Base-by-base conservation (phyloP, 2,329 filamentous ascomycete genomes). In the Trichoderma sp. region DNA sequence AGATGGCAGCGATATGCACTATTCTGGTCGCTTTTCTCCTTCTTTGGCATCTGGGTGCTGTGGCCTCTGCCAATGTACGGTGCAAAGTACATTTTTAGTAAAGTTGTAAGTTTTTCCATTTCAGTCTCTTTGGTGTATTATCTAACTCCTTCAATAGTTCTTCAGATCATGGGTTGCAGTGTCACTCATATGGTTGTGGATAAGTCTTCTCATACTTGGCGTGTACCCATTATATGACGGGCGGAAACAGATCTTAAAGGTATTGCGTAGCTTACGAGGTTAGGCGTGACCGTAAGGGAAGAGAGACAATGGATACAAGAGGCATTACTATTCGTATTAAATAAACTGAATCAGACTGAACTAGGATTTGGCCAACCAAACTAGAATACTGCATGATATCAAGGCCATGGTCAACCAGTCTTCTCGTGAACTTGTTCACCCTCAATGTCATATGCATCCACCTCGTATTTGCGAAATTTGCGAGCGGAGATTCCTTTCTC, bases 401-500 rank as follows among this genome's bases (percentile, higher is more conserved):
- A n/a, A n/a, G n/a, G n/a, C n/a, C n/a, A 33, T 11, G 9, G 33
- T 31, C 56, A 74, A 35, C 35, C 21, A 9, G 41, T 14, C 31
- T 41, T 74, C 62, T 74, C 71, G 14, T 66, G 60, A 66, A 66
- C 1, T 7, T 53, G 31, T 12, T 74, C 62, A 8, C 45, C 31
- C 27, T 74, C 62, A 29, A 29, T 9, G 2, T 65, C 71, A 59
- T 74, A 66, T 24, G 62, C 71, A 16, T 74, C 71, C 8, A 66
- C 71, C 4, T 66, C 53, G 16, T 66, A 74, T 9, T 66, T 76
- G n/a, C 82, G 79, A 73, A 83, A 84, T 29, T 81, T 80, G 71
- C 82, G 80, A 14, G 83, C 82, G n/a, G 81, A 45, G 4, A 84
- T 78, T 16, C 75, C 73, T 59, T 78, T 76, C 75, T 83, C 81